A percentile compares a stretch with the other conserved stretches of the same genome.
phyloP scores from a whole-genome alignment of 2,329 filamentous ascomycete species.

The Ceratocystis papillata region DNA sequence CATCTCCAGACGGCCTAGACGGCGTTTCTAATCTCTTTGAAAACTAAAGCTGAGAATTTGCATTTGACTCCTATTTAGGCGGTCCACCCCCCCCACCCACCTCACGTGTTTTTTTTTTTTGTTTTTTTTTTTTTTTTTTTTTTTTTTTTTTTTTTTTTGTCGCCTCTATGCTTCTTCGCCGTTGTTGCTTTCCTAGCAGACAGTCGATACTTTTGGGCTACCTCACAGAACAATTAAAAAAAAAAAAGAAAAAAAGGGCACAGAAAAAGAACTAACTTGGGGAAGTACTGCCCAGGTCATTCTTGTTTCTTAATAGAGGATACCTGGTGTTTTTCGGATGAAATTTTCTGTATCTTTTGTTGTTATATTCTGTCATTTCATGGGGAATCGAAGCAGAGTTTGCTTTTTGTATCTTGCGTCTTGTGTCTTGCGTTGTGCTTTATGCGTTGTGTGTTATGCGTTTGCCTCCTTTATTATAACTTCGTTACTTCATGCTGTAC shows the following conservation, averaged over 20 bases:
- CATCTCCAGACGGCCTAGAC: slow-evolving; percentile 43
- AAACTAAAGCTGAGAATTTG: slow-evolving; percentile 26
- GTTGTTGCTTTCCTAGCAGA: not conserved
- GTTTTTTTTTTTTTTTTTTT: no score
- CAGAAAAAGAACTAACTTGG: not conserved
- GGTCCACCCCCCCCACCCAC: not conserved
- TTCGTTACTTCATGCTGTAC: not conserved
- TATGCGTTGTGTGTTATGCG: not conserved
- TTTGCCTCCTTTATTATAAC: not conserved
- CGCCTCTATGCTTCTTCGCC: not conserved
- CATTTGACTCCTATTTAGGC: not conserved
- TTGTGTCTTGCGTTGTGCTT: not conserved
- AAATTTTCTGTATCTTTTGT: slow-evolving; percentile 10
- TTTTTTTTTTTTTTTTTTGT: no score
- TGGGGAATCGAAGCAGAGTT: not conserved
- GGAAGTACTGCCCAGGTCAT: not conserved
- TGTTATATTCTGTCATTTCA: slow-evolving; percentile 14
- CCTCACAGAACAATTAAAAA: not conserved
- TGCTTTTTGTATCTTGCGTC: not conserved
- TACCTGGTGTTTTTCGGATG: not conserved
- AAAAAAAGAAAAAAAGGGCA: not conserved
- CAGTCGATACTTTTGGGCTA: not conserved
- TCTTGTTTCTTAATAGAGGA: slow-evolving; percentile 18
- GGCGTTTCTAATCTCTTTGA: slow-evolving; percentile 46
- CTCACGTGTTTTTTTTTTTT: no score